Evolutionary conservation across 169 alveolate species (phyloP).

Genomic region (Plasmodium inui): DNA sequence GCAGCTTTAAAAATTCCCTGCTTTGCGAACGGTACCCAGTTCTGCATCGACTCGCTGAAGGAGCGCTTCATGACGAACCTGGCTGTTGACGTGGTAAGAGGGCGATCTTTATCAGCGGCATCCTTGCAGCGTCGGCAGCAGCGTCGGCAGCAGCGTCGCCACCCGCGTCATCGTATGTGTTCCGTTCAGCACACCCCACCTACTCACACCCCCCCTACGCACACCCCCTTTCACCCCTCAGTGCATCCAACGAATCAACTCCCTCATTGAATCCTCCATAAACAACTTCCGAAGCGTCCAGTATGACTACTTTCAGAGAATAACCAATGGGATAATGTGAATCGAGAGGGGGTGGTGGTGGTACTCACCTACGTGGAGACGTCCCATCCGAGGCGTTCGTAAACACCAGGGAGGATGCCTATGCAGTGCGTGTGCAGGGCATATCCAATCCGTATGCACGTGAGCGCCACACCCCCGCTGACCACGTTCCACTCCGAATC

Average conservation of each 20-base stretch:
- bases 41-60: slow-evolving; percentile 82
- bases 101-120: too few species aligned
- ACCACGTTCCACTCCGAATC: background rate
- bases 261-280: slow-evolving; percentile 91
- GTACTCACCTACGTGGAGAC: background rate
- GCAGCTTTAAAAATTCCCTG: slow-evolving; percentile 92
- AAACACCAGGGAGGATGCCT: too few species aligned
- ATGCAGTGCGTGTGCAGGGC: too few species aligned
- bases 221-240: background rate
- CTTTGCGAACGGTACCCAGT: slow-evolving; percentile 88
- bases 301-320: slow-evolving; percentile 96
- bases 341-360: background rate
- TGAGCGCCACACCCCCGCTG: background rate
- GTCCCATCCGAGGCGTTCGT: background rate
- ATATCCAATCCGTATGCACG: background rate
- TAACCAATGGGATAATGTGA: slow-evolving; percentile 94
- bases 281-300: slow-evolving; percentile 95
- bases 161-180: background rate
- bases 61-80: slow-evolving; percentile 89
- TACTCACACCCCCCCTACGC: background rate
- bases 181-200: background rate
- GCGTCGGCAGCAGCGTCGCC: too few species aligned
- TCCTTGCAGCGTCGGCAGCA: too few species aligned
- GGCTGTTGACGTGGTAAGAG: slow-evolving; percentile 83
- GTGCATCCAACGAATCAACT: slow-evolving; percentile 89